A percentile compares a stretch with the other conserved stretches of the same genome.
These are phyloP conservation scores for Sporobolomyces pararoseus DNA, from an alignment of 768 basidiomycete species.

Conservation along the genomic window DNA sequence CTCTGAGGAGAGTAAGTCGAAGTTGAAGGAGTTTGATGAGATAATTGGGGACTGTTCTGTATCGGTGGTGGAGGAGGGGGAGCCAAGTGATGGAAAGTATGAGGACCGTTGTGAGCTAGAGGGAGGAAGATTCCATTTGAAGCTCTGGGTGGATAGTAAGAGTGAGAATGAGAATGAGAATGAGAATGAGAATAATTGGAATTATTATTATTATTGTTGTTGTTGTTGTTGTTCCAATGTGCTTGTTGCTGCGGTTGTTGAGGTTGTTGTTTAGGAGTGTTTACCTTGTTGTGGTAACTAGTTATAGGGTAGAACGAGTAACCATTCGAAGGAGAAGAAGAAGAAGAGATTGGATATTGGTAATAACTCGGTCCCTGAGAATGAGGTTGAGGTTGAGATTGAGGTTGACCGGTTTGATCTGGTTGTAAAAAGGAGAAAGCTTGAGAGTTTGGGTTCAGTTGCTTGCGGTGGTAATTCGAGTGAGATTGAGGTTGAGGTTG, in stretches of 20 bases:
- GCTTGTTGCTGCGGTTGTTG: too few species aligned
- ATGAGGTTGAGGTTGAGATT: too few species aligned
- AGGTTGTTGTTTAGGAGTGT: too few species aligned
- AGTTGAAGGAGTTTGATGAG: neutral
- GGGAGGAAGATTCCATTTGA: constrained; percentile 29
- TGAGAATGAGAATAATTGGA: neutral
- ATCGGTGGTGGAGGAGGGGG: neutral
- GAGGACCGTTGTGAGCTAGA: constrained; percentile 16
- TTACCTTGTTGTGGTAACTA: too few species aligned
- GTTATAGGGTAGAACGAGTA: too few species aligned
- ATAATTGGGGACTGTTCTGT: neutral
- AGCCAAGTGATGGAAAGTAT: constrained; percentile 18
- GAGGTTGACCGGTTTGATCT: neutral
- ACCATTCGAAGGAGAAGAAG: too few species aligned
- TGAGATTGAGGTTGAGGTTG: neutral
- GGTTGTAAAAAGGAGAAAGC: constrained; percentile 25
- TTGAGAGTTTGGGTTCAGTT: constrained; percentile 11
- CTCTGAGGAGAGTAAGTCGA: constrained; percentile 13
- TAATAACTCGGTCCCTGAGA: neutral
- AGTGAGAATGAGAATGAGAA: constrained; percentile 2
- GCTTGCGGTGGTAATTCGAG: neutral
- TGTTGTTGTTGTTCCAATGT: neutral
- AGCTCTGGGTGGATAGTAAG: constrained; percentile 2
- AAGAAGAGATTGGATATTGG: constrained; percentile 9
- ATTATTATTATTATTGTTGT: neutral